Percentiles rank a stretch among this genome's conserved stretches.
phyloP scores from a whole-genome alignment of 139 green algal genomes.

The Chlorella vulgaris region DNA sequence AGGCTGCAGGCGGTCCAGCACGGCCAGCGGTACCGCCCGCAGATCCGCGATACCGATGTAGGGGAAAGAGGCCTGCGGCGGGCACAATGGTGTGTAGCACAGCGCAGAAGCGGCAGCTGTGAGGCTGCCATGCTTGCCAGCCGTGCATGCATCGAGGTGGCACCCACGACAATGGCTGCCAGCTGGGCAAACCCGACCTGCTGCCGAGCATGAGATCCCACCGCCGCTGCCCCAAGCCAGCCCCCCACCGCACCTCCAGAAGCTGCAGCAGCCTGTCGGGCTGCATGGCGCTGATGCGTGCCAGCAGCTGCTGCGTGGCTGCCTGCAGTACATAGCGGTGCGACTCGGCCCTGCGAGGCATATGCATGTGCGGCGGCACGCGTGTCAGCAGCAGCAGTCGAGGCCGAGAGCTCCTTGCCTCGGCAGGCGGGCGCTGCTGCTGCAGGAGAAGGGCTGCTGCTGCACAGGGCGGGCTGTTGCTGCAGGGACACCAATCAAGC shows the following conservation, averaged over 20 bases:
- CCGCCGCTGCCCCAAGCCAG: background rate
- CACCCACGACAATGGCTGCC: no score
- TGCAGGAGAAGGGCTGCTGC: no score
- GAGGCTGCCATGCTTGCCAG: no score
- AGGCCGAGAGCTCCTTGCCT: background rate
- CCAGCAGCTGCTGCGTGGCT: conserved; percentile 62
- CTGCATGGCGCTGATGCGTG: conserved; percentile 30
- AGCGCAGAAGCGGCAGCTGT: no score
- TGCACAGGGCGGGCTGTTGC: no score
- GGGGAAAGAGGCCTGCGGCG: conserved; percentile 12
- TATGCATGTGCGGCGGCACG: background rate
- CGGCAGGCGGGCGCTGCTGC: no score
- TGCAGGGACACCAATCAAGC: no score
- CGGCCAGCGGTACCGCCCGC: conserved; percentile 61
- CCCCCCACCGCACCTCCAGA: conserved; percentile 38
- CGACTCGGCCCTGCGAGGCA: conserved; percentile 51
- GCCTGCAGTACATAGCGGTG: conserved; percentile 64
- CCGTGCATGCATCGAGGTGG: no score
- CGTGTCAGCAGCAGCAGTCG: background rate
- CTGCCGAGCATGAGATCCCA: no score
- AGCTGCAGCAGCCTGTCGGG: conserved; percentile 47
- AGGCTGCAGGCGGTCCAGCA: conserved; percentile 61
- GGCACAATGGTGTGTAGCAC: background rate
- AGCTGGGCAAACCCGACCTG: no score
- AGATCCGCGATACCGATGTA: conserved; percentile 66